Evolutionary conservation across 163 green algal species (phyloP), one percentile per base, ranked within the genome.

Genomic region (Scenedesmus sp.): DNA sequence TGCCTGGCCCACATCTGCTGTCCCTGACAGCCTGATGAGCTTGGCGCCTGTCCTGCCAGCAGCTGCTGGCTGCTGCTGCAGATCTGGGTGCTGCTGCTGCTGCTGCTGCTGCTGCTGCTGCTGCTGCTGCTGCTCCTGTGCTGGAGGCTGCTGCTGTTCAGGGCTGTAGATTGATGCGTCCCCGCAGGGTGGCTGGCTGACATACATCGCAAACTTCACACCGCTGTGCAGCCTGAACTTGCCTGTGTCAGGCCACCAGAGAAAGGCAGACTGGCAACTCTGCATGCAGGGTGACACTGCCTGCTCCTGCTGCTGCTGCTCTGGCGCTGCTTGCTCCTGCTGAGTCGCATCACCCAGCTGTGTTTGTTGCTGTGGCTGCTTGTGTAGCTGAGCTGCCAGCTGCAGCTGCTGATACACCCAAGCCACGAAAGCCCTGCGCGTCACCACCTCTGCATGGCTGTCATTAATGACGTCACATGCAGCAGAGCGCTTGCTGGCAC

Each of bases 151-250:
- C 77, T 74, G 13, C 15, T 52, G 18, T 26, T 77, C 55, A 20
- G 55, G 18, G 64, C 57, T 46, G n/a, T 96, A 90, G 46, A 98
- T 97, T 90, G 94, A 95, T 23, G 96, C 96, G 84, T 99, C 97
- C 0, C 97, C 97, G 81, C 97, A 99, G 5, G 97, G 97, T 56
- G 95, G 95, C 91, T 98, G 95, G 92, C 94, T 98, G 52, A 97
- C 88, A 77, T 97, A 97, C 92, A 99, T 94, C 67, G 98, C 95
- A 76, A 99, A 91, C 54, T n/a, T 57, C n/a, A 97, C 90, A 0
- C 95, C 96, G 1, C 83, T 88, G n/a, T 86, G 84, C 92, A 97
- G 77, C 7, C 64, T 26, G 82, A 97, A 94, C 2, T 16, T 86
- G n/a, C 66, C 20, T 10, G 52, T 92, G 10, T 59, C 34, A 15